These are phyloP conservation scores for Quercus gilva DNA, from an alignment of 306 rosid species.

Conservation along the genomic window DNA sequence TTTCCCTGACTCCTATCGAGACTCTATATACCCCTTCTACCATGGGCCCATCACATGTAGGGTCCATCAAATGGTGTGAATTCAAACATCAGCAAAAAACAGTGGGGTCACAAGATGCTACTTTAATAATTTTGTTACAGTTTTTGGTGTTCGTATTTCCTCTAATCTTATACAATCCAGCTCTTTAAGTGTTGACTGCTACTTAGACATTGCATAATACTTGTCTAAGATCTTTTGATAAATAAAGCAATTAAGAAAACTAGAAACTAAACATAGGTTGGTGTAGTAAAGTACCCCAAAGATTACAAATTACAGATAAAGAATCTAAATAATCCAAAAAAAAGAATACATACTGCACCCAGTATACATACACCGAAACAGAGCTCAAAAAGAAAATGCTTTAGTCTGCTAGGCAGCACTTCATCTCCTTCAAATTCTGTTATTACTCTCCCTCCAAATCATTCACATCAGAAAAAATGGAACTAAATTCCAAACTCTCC, in stretches of 20 bases:
- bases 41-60: not conserved
- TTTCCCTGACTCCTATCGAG: not conserved
- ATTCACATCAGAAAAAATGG: not conserved
- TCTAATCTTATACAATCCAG: not conserved
- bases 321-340: not conserved
- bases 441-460: not conserved
- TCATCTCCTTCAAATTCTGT: not conserved
- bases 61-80: not conserved
- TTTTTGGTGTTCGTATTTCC: not conserved
- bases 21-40: not conserved
- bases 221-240: not conserved
- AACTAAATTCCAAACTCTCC: not conserved
- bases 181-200: not conserved
- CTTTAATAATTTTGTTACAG: not conserved
- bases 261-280: too few species aligned
- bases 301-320: too few species aligned
- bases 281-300: too few species aligned
- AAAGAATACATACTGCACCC: not conserved
- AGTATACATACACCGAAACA: not conserved
- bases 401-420: not conserved
- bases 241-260: not conserved
- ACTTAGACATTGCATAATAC: not conserved
- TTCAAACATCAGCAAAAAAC: not conserved
- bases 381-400: not conserved
- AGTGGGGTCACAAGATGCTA: not conserved